A percentile compares a stretch with the other conserved stretches of the same genome.
These are phyloP conservation scores for Hibiscus mutabilis DNA, from an alignment of 345 rosid species.

Conservation along the genomic window DNA sequence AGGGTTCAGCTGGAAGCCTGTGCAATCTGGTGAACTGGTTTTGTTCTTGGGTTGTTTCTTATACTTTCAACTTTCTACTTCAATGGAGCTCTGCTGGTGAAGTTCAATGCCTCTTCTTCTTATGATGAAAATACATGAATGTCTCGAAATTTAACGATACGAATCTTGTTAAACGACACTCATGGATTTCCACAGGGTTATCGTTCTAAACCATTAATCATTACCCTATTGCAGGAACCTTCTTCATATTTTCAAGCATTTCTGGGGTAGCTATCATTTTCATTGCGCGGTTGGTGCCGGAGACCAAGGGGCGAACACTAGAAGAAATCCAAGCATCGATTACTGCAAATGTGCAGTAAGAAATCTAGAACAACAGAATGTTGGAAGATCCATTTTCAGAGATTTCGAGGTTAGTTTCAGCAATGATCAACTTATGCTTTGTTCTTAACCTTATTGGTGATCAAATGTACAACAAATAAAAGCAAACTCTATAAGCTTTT, in stretches of 20 bases:
- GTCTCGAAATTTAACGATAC: too few relatives aligned
- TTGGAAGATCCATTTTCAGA: too few relatives aligned
- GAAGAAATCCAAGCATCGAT: constrained; percentile 15
- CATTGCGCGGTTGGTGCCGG: constrained; percentile 8
- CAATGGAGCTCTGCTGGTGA: constrained; percentile 18
- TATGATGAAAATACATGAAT: not conserved
- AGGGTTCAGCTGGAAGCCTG: constrained; percentile 10
- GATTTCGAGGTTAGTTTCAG: too few relatives aligned
- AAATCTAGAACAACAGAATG: too few relatives aligned
- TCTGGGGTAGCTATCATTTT: not conserved
- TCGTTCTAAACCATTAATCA: too few relatives aligned
- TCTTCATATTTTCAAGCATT: constrained; percentile 17
- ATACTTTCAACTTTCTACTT: constrained; percentile 20
- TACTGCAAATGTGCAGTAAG: not conserved
- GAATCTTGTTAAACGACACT: too few relatives aligned
- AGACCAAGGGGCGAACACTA: constrained; percentile 15
- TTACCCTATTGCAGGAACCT: constrained; percentile 14
- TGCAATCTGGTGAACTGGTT: constrained; percentile 14
- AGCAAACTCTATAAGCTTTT: too few relatives aligned
- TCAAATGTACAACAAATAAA: too few relatives aligned
- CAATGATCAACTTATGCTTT: too few relatives aligned
- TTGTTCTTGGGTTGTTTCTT: too few relatives aligned
- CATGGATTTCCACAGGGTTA: too few relatives aligned
- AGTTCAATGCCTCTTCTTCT: not conserved
- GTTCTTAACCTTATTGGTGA: too few relatives aligned